Conservation (phyloP, 2,329 filamentous ascomycete genomes). For the Gremmenia infestans region DNA sequence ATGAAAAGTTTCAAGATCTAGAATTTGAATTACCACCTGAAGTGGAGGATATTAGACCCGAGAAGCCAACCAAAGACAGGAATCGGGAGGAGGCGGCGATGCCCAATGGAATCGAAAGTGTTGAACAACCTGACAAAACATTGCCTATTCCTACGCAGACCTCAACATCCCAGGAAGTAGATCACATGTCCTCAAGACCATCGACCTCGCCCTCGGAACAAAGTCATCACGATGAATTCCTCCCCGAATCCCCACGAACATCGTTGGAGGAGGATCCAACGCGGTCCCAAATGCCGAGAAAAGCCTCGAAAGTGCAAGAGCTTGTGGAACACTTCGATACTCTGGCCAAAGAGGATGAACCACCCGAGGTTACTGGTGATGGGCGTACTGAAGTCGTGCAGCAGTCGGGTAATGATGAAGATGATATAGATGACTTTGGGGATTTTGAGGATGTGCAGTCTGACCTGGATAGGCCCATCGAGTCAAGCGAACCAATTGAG, state of each 20-base stretch:
- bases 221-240: slow-evolving; percentile 24
- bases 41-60: background rate
- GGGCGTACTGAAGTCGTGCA: background rate
- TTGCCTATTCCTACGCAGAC: background rate
- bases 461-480: slow-evolving; percentile 13
- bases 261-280: slow-evolving; percentile 30
- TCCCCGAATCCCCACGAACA: slow-evolving; percentile 29
- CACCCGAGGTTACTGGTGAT: background rate
- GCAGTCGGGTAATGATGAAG: slow-evolving; percentile 4
- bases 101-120: background rate
- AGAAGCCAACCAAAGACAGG: background rate
- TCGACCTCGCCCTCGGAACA: slow-evolving; percentile 29
- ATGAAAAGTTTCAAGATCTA: background rate
- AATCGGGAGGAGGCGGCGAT: background rate
- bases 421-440: slow-evolving; percentile 32
- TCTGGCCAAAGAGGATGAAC: slow-evolving; percentile 15
- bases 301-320: slow-evolving; percentile 25
- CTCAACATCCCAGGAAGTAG: slow-evolving; percentile 8
- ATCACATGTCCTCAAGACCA: slow-evolving; percentile 20
- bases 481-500: slow-evolving; percentile 6
- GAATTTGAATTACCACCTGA: slow-evolving; percentile 1
- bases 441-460: slow-evolving; percentile 34
- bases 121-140: background rate
- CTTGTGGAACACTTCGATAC: slow-evolving; percentile 27
- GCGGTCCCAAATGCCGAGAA: slow-evolving; percentile 10